These are phyloP conservation scores for Tetrapisispora taiwanensis DNA, from an alignment of 805 yeast genomes.

Conservation along the genomic window DNA sequence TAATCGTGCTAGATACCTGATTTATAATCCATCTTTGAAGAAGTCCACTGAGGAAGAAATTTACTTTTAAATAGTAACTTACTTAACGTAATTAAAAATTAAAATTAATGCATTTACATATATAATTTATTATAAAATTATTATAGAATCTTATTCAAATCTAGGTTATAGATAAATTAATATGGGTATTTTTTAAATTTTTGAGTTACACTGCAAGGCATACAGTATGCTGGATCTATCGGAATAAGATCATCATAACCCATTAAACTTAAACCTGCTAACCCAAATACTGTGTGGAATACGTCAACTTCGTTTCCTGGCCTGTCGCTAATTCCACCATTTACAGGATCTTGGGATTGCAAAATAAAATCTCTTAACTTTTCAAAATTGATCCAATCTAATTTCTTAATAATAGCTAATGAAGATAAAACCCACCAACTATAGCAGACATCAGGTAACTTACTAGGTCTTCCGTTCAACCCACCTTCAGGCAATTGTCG, in stretches of 20 bases:
- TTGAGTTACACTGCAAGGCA: constrained; percentile 43
- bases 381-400: constrained; percentile 67
- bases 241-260: constrained; percentile 48
- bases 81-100: neutral
- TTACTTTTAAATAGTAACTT: constrained; percentile 23
- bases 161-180: neutral
- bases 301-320: constrained; percentile 88
- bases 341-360: constrained; percentile 59
- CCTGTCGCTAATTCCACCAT: constrained; percentile 90
- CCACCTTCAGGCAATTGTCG: constrained; percentile 85
- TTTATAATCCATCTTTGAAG: constrained; percentile 55
- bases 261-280: constrained; percentile 77
- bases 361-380: constrained; percentile 60
- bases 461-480: constrained; percentile 91
- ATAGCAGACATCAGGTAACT: constrained; percentile 94
- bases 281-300: constrained; percentile 83
- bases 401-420: constrained; percentile 51
- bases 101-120: neutral
- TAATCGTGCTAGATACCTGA: constrained; percentile 54
- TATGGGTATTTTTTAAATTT: constrained; percentile 32
- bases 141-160: neutral
- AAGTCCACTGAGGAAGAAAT: constrained; percentile 40
- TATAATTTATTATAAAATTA: neutral
- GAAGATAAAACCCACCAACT: constrained; percentile 95
- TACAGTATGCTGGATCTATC: constrained; percentile 80